Evolutionary conservation across 1,139 yeast genomes (phyloP).

Genomic region (Eremothecium cymbalariae): DNA sequence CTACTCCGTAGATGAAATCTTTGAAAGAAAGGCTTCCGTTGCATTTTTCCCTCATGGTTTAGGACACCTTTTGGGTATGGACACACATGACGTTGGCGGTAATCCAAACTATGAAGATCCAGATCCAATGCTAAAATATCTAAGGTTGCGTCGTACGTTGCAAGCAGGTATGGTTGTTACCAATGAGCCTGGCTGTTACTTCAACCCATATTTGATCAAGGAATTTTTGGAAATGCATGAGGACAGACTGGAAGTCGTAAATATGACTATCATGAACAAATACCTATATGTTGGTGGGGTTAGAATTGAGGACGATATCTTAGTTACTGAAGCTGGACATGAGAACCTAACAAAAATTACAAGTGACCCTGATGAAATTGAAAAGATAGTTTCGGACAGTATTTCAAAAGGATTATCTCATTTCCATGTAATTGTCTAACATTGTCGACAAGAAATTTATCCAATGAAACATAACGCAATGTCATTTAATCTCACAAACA

Average conservation of each 20-base stretch:
- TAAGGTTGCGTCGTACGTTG: slow-evolving; percentile 71
- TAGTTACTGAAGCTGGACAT: slow-evolving; percentile 66
- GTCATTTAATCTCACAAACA: too few relatives aligned
- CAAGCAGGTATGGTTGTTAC: slow-evolving; percentile 79
- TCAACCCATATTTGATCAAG: slow-evolving; percentile 71
- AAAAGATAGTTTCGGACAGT: slow-evolving; percentile 66
- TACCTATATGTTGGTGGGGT: slow-evolving; percentile 93
- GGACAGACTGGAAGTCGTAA: slow-evolving; percentile 51
- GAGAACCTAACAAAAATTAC: slow-evolving; percentile 80
- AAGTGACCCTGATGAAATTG: slow-evolving; percentile 74
- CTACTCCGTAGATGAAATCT: slow-evolving; percentile 55
- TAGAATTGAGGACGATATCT: slow-evolving; percentile 87
- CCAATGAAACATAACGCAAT: neutral
- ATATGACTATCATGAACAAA: slow-evolving; percentile 56
- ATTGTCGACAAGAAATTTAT: slow-evolving; percentile 1
- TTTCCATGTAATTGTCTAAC: slow-evolving; percentile 43
- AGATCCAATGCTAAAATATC: slow-evolving; percentile 62
- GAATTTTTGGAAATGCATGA: slow-evolving; percentile 50
- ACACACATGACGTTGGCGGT: slow-evolving; percentile 94
- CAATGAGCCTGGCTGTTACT: slow-evolving; percentile 92
- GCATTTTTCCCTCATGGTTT: slow-evolving; percentile 91
- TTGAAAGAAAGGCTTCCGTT: slow-evolving; percentile 59
- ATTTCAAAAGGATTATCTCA: slow-evolving; percentile 51
- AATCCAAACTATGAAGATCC: slow-evolving; percentile 75
- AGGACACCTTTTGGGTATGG: slow-evolving; percentile 91